These are phyloP conservation scores for Tetracladium setigerum DNA, from an alignment of 495 filamentous ascomycete species.

Conservation along the genomic window DNA sequence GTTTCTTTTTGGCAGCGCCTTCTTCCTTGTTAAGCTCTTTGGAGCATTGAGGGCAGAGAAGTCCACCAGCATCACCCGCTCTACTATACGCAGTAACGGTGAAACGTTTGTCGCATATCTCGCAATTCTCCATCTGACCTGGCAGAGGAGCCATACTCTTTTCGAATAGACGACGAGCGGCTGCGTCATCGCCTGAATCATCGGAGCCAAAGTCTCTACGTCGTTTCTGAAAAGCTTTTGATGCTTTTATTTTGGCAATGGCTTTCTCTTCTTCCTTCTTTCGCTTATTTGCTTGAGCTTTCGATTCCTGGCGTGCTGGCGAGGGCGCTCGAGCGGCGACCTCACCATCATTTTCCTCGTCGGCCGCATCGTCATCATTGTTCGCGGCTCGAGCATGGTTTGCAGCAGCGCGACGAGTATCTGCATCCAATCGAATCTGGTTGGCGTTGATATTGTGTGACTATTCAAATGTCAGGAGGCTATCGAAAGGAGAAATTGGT, in stretches of 20 bases:
- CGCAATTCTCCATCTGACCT: constrained; percentile 86
- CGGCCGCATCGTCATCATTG: constrained; percentile 2
- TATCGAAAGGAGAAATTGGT: background rate
- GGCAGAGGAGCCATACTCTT: constrained; percentile 57
- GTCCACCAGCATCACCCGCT: constrained; percentile 69
- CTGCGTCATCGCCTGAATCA: constrained; percentile 39
- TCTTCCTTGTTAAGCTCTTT: constrained; percentile 63
- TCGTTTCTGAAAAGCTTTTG: constrained; percentile 54
- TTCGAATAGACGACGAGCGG: constrained; percentile 48
- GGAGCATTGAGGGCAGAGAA: constrained; percentile 82
- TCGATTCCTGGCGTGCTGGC: constrained; percentile 13
- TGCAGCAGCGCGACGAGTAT: constrained; percentile 42
- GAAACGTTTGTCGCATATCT: constrained; percentile 78
- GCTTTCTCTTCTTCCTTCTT: constrained; percentile 38
- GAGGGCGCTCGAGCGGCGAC: constrained; percentile 27
- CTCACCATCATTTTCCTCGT: constrained; percentile 11
- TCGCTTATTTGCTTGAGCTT: constrained; percentile 22
- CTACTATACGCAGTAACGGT: constrained; percentile 89
- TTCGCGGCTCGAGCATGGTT: constrained; percentile 15
- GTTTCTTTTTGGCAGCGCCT: constrained; percentile 52
- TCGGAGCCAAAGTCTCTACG: constrained; percentile 33
- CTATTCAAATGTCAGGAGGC: constrained; percentile 27
- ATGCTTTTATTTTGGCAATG: constrained; percentile 69
- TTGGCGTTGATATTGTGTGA: constrained; percentile 85
- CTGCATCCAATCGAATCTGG: constrained; percentile 60